Evolutionary conservation across 495 filamentous ascomycete genomes (phyloP), one percentile per base, ranked within the genome.

Genomic region (Arthonia radiata): DNA sequence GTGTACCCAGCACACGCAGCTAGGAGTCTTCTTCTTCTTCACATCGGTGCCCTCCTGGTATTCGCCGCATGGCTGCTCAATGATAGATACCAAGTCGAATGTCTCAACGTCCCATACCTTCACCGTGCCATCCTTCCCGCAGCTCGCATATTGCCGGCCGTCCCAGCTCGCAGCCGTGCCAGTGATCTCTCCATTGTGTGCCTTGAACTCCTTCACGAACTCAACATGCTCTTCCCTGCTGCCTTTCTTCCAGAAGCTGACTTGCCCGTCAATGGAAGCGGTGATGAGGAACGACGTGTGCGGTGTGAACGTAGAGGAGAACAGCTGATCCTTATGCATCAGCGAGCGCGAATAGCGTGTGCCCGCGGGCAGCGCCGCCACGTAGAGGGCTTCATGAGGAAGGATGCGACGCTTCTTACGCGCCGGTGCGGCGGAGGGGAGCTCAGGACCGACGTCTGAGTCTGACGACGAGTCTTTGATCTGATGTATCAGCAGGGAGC

Each of bases 181-280:
- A 17, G 54, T 66, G 39, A 94, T 80, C 43, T 89, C 82, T 17
- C 76, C 77, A 29, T 57, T 57, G 46, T 94, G 89, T 11, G 81
- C 82, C 31, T 68, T 67, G 53, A 91, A 99, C 53, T 93, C 81
- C 50, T 99, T 99, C 10, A 94, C 81, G 38, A 94, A 94, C 49
- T 99, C 86, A 17, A 93, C 75, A 0, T 78, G 78, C 5, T 73
- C 71, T 3, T 66, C 67, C 7, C 19, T 11, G 19, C 19, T 11
- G 33, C 75, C 63, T 51, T 99, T 99, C 58, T 99, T 94, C 86
- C 86, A 99, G 50, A 94, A 99, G 47, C 94, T 94, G 27, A 94
- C 83, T 0, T 80, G 70, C 2, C 89, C 89, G 45, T 99, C 83
- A 11, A 77, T 50, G 2, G 82, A 93, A 36, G 69, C 77, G 2